phyloP scores from a whole-genome alignment of 345 rosid genomes.

The Citropsis articulata region DNA sequence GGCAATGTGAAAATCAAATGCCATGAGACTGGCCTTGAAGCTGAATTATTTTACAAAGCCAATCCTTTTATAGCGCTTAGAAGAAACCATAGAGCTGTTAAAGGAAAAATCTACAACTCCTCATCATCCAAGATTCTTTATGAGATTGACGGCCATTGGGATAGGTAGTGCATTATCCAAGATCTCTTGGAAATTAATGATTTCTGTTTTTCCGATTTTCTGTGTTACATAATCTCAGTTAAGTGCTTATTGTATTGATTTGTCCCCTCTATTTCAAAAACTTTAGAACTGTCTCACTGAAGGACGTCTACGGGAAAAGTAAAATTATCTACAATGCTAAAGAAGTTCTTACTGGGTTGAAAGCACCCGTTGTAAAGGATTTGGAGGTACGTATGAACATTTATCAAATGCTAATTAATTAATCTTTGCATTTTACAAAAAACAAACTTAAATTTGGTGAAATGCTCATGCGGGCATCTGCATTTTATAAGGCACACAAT shows the following conservation, averaged over 20 bases:
- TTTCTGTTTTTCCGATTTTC: too few relatives aligned
- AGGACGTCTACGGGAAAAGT: conserved; percentile 47
- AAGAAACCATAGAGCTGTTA: conserved; percentile 42
- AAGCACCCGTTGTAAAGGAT: conserved; percentile 57
- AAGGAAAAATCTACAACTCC: conserved; percentile 60
- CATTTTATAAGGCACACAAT: too few relatives aligned
- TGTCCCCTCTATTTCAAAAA: not conserved
- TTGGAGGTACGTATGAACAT: conserved; percentile 40
- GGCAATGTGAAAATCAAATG: conserved; percentile 61
- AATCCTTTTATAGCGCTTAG: conserved; percentile 40
- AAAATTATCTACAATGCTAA: conserved; percentile 57
- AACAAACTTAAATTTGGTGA: too few relatives aligned
- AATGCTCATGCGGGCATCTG: too few relatives aligned
- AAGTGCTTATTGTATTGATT: too few relatives aligned
- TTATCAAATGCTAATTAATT: too few relatives aligned
- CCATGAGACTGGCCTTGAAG: conserved; percentile 59
- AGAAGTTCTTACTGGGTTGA: conserved; percentile 50
- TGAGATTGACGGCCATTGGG: conserved; percentile 73
- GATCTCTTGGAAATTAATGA: too few relatives aligned
- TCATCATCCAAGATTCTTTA: conserved; percentile 40
- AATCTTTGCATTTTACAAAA: too few relatives aligned
- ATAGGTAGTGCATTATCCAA: conserved; percentile 32
- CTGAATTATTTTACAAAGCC: conserved; percentile 44
- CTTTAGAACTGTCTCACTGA: conserved; percentile 55
- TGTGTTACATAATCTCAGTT: too few relatives aligned